phyloP scores from a whole-genome alignment of 2,329 filamentous ascomycete genomes.

The Capronia coronata region DNA sequence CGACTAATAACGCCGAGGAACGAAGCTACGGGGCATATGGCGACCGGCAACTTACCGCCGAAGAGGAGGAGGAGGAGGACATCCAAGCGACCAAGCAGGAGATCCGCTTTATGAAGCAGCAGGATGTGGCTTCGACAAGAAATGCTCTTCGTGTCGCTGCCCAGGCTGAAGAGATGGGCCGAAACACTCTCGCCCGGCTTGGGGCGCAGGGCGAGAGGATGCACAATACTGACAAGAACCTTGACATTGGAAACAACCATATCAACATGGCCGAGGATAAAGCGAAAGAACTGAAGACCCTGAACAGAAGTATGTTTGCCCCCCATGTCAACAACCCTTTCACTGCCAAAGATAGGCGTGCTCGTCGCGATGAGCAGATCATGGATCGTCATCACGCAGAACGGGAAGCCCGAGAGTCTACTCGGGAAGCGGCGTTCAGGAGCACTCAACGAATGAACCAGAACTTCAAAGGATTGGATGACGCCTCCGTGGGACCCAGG shows the following conservation, averaged over 20 bases:
- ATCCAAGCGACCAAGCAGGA: constrained; percentile 66
- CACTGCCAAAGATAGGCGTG: constrained; percentile 59
- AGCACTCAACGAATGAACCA: constrained; percentile 56
- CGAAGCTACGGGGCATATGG: constrained; percentile 50
- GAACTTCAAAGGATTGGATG: constrained; percentile 58
- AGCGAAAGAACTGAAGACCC: constrained; percentile 71
- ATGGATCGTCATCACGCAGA: constrained; percentile 58
- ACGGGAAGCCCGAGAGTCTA: constrained; percentile 51
- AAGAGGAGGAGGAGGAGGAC: constrained; percentile 69
- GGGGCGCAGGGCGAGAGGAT: constrained; percentile 73
- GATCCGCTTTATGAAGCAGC: constrained; percentile 68
- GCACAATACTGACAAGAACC: constrained; percentile 73
- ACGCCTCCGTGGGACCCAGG: constrained; percentile 45
- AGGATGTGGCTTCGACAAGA: constrained; percentile 65
- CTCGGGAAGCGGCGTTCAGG: constrained; percentile 48
- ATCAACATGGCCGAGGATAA: constrained; percentile 72
- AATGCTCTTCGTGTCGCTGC: constrained; percentile 63
- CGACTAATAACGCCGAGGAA: constrained; percentile 31
- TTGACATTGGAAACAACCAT: constrained; percentile 72
- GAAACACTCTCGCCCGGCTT: constrained; percentile 64
- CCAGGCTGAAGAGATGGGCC: constrained; percentile 64
- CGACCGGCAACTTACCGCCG: constrained; percentile 71
- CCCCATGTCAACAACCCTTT: constrained; percentile 73
- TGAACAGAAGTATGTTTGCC: constrained; percentile 88
- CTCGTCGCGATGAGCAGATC: constrained; percentile 60